Conservation (phyloP, 345 rosid genomes). For the Rhizophora apiculata region DNA sequence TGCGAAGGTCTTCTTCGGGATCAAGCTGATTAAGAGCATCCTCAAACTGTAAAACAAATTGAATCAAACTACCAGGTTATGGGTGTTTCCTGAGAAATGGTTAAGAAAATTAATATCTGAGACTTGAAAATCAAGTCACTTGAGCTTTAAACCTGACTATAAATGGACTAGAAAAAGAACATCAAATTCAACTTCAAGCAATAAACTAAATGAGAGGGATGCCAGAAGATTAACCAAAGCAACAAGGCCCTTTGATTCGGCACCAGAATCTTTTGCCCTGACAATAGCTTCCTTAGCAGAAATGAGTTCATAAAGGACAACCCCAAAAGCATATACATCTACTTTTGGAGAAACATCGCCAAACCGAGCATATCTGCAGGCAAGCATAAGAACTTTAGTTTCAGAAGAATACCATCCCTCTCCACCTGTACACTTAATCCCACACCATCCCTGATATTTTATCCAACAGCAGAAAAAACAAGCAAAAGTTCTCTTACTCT, state of each 20-base stretch:
- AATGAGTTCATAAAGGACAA: slow-evolving; percentile 87
- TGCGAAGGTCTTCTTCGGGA: slow-evolving; percentile 50
- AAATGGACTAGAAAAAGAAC: not conserved
- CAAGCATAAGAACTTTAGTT: not conserved
- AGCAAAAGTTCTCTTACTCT: slow-evolving; percentile 50
- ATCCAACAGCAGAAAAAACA: not conserved
- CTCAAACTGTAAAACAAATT: slow-evolving; percentile 52
- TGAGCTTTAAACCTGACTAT: too few relatives aligned
- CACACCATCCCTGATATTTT: not conserved
- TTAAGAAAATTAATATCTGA: not conserved
- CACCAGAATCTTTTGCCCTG: slow-evolving; percentile 38
- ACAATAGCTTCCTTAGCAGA: slow-evolving; percentile 93
- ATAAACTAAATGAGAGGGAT: slow-evolving; percentile 1
- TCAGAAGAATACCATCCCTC: too few relatives aligned
- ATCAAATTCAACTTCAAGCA: not conserved
- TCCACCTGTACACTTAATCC: too few relatives aligned
- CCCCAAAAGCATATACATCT: slow-evolving; percentile 95
- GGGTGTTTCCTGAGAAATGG: not conserved
- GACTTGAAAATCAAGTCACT: too few relatives aligned
- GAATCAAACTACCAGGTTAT: not conserved
- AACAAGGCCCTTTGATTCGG: slow-evolving; percentile 82
- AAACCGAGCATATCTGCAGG: slow-evolving; percentile 70
- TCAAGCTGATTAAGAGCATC: slow-evolving; percentile 58
- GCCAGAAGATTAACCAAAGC: slow-evolving; percentile 58
- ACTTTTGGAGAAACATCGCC: slow-evolving; percentile 91